Conservation (phyloP, 768 basidiomycete genomes). For the Suillus decipiens region DNA sequence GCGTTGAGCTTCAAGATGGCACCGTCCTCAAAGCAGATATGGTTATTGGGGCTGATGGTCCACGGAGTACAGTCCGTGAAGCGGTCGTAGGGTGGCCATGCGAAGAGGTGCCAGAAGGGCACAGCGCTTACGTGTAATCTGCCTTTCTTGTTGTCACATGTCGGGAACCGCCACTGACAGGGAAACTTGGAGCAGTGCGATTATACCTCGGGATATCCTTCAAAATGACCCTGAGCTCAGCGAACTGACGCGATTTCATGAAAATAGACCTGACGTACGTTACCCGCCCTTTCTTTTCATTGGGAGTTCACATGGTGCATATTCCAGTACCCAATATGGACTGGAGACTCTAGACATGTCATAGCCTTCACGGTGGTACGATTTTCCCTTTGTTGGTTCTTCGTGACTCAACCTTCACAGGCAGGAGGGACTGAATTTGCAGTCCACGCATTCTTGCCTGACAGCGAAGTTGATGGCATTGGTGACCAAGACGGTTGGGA, state of each 20-base stretch:
- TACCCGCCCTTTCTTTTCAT: not conserved
- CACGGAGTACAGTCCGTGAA: conserved; percentile 43
- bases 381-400: not conserved
- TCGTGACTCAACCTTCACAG: conserved; percentile 6
- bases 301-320: not conserved
- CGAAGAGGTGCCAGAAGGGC: conserved; percentile 27
- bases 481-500: conserved; percentile 37
- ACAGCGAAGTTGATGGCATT: conserved; percentile 36
- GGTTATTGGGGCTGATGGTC: conserved; percentile 65
- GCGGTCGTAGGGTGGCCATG: conserved; percentile 36
- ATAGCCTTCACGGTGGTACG: conserved; percentile 26
- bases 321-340: conserved; percentile 27
- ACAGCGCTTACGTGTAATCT: conserved; percentile 48
- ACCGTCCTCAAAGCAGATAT: conserved; percentile 51
- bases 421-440: conserved; percentile 42
- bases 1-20: conserved; percentile 43
- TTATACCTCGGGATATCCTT: conserved; percentile 44
- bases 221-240: conserved; percentile 46
- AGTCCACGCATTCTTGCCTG: conserved; percentile 43
- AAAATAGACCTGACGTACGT: conserved; percentile 27
- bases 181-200: conserved; percentile 33
- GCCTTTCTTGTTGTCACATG: conserved; percentile 13
- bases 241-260: conserved; percentile 27
- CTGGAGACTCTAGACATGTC: conserved; percentile 29
- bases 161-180: conserved; percentile 6